Evolutionary conservation across 2,329 filamentous ascomycete species (phyloP), one percentile per base, ranked within the genome.

Genomic region (Simplicillium aogashimaense): DNA sequence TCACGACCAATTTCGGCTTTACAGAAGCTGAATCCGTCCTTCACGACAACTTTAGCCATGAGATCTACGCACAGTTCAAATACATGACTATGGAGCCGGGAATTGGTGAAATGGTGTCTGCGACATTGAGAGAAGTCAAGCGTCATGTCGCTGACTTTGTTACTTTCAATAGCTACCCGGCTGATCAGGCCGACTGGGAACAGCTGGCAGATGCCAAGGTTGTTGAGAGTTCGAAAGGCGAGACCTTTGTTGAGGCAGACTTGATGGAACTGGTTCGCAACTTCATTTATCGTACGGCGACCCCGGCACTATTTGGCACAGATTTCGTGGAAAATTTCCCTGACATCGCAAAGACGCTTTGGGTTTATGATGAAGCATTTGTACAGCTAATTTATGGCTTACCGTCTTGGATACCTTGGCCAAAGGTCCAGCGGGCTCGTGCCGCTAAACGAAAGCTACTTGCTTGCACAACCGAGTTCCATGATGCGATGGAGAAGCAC

Each of bases 251-350:
- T 44, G 55, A 61, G 15, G 54, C 51, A 2, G 57, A 64, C 28
- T 46, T 62, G 35, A 51, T 55, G 33, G 53, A 55, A 15, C 44
- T 65, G 25, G 48, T 56, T 3, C 58, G 54, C 12, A 58, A 58
- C 42, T 65, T 62, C 42, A 50, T 63, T 8, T 57, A 58, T 18
- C 52, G 50, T 15, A 57, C 60, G 3, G 54, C 59, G 8, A 63
- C 54, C 11, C 45, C 51, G 3, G 53, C 59, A 2, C 49, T 66
- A 5, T 58, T 64, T 36, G 64, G 64, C n/a, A 58, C 56, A 3
- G 58, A 66, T 42, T 63, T 66, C 48, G 53, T 63, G 35, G 54
- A 64, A 20, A 62, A 66, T 45, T 65, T 60, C 12, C 55, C 59
- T 3, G 56, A 62, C 1, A 55, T 65, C 15, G 63, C 59, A 53